Conservation (phyloP, 768 basidiomycete genomes). For the Daedaleopsis nitida region DNA sequence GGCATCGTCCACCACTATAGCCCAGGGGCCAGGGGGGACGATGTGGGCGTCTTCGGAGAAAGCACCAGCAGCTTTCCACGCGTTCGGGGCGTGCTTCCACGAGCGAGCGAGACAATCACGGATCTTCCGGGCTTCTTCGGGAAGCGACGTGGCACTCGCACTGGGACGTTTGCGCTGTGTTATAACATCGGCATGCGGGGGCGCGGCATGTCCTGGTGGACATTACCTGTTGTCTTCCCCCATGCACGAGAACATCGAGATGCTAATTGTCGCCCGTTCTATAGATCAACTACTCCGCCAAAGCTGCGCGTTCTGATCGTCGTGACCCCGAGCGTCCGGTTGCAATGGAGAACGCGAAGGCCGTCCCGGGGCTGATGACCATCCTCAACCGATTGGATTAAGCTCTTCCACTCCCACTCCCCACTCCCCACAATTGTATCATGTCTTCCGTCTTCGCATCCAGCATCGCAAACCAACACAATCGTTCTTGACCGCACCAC, state of each 20-base stretch:
- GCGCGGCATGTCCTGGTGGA: too few species aligned
- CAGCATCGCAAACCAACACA: too few species aligned
- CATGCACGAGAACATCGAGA: too few species aligned
- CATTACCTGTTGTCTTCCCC: too few species aligned
- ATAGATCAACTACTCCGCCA: constrained; percentile 66
- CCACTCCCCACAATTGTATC: background rate
- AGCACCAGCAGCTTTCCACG: background rate
- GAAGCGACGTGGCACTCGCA: background rate
- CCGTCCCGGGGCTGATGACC: constrained; percentile 78
- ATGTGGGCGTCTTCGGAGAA: too few species aligned
- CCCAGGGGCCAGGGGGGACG: too few species aligned
- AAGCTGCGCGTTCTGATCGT: constrained; percentile 51
- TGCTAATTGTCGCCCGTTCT: background rate
- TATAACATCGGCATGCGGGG: too few species aligned
- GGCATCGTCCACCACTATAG: too few species aligned
- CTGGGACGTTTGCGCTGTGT: too few species aligned
- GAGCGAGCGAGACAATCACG: background rate
- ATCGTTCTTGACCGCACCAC: too few species aligned
- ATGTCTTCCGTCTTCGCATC: too few species aligned
- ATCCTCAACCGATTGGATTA: constrained; percentile 46
- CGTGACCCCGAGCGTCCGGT: constrained; percentile 65
- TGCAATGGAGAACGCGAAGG: constrained; percentile 57
- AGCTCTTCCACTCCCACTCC: too few species aligned
- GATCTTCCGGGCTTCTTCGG: background rate
- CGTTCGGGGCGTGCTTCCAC: background rate